phyloP scores from a whole-genome alignment of 148 eudicot species.

The Bassia scoparia region DNA sequence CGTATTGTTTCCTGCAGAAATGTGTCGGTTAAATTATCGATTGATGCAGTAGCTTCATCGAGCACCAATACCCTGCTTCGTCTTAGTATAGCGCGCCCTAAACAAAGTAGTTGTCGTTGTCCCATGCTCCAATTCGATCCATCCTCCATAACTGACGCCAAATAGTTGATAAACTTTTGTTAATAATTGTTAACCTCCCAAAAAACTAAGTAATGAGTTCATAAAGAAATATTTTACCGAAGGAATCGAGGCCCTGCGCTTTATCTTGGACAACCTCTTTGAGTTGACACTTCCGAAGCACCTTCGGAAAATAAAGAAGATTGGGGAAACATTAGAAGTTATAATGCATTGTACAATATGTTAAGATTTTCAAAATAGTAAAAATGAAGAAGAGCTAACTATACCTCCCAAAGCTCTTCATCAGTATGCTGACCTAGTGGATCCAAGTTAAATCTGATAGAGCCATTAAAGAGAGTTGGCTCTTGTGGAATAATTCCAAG shows the following conservation, averaged over 20 bases:
- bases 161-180: neutral
- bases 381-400: neutral
- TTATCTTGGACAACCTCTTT: too few species aligned
- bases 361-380: too few species aligned
- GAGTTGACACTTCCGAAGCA: too few species aligned
- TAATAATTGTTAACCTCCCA: too few species aligned
- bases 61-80: slow-evolving; percentile 82
- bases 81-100: slow-evolving; percentile 80
- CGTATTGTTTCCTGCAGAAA: slow-evolving; percentile 73
- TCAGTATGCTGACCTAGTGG: slow-evolving; percentile 62
- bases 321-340: too few species aligned
- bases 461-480: slow-evolving; percentile 83
- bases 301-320: too few species aligned
- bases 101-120: slow-evolving; percentile 75
- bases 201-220: too few species aligned
- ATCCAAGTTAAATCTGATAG: slow-evolving; percentile 83
- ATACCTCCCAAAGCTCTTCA: slow-evolving; percentile 84
- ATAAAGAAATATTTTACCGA: too few species aligned
- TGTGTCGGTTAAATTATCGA: slow-evolving; percentile 77
- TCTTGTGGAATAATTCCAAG: slow-evolving; percentile 91
- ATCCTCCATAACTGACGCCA: slow-evolving; percentile 63
- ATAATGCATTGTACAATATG: too few species aligned
- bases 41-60: slow-evolving; percentile 96
- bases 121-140: slow-evolving; percentile 99
- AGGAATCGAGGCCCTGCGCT: too few species aligned